Evolutionary conservation across 176 grass and related monocot species (phyloP), one percentile per base, ranked within the genome.

Genomic region (Carex parvula): DNA sequence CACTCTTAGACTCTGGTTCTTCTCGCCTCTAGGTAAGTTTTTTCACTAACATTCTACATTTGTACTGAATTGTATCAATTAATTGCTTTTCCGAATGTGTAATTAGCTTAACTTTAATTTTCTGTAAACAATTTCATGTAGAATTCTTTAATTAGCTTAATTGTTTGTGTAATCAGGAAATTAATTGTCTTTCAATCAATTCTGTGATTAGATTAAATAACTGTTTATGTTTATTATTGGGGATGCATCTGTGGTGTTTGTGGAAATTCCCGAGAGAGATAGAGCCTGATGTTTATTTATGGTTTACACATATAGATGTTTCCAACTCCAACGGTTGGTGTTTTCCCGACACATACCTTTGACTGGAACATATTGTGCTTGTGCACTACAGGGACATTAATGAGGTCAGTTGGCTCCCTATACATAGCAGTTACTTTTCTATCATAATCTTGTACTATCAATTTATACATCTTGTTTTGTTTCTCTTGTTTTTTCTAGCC

Each of bases 331-430:
- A 81, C 74, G 0, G 84, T 70, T 42, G 87, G 75, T 39, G 44
- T 50, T 50, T 88, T 70, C 30, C 72, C 74, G 10, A 37, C 32
- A 41, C 83, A 84, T 56, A 4, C 13, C 74, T 88, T 85, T 18
- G 64, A 88, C 57, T 82, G 85, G 79, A 87, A 41, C 85, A 87
- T 65, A 87, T 87, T 87, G 85, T 87, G 58, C 85, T 87, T 75
- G 85, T 87, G 79, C 85, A 87, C 58, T 87, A 87, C 44, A 82
- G 85, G 80, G 85, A 87, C 80, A 78, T 87, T 13, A 82, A 82
- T 73, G 84, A 85, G 84, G 77, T 76, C 50, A 82, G 84, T 76
- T 81, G 17, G 72, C 72, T 64, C n/a, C 5, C 8, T 46, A 15
- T 15, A 16, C 46, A 26, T 76, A 81, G 3, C 78, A 81, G 18